These are phyloP conservation scores for Cladochytrium replicatum DNA, from an alignment of 192 early-diverging fungal species.

Conservation along the genomic window DNA sequence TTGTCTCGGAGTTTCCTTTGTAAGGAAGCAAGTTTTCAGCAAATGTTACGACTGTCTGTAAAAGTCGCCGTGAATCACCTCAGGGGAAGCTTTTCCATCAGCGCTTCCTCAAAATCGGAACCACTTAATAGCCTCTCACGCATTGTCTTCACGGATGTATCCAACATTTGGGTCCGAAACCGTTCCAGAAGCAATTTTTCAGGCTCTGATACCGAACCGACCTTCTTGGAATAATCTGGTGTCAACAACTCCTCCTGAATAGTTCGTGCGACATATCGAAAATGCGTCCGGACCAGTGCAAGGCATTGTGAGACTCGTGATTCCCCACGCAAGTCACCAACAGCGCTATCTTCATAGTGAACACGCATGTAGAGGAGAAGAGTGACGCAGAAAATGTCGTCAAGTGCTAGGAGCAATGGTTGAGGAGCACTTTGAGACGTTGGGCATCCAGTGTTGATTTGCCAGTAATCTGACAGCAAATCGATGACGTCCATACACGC, in stretches of 20 bases:
- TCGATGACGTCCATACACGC: slow-evolving; percentile 56
- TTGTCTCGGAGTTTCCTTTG: slow-evolving; percentile 60
- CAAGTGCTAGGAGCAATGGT: slow-evolving; percentile 52
- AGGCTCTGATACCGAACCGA: background rate
- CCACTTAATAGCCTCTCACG: slow-evolving; percentile 57
- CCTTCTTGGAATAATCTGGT: too few species aligned
- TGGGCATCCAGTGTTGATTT: slow-evolving; percentile 58
- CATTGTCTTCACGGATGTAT: slow-evolving; percentile 48
- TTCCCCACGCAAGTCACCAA: slow-evolving; percentile 30
- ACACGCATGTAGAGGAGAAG: slow-evolving; percentile 45
- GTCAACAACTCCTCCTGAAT: slow-evolving; percentile 1
- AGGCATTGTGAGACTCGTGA: slow-evolving; percentile 42
- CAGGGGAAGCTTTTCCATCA: slow-evolving; percentile 49
- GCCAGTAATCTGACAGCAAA: slow-evolving; percentile 58
- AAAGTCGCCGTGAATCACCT: slow-evolving; percentile 28
- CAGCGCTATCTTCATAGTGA: too few species aligned
- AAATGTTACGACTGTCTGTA: background rate
- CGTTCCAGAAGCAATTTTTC: slow-evolving; percentile 14
- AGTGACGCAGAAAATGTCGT: slow-evolving; percentile 43
- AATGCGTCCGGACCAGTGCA: slow-evolving; percentile 51
- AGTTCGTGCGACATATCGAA: slow-evolving; percentile 33
- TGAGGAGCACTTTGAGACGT: slow-evolving; percentile 41
- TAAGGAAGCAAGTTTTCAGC: slow-evolving; percentile 55
- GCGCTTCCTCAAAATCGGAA: slow-evolving; percentile 55
- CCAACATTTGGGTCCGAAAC: slow-evolving; percentile 53